Percentiles rank a stretch among this genome's conserved stretches.
Evolutionary conservation across 1,139 yeast species (phyloP).

Genomic region (Nakaseomyces kungkrabaensis): DNA sequence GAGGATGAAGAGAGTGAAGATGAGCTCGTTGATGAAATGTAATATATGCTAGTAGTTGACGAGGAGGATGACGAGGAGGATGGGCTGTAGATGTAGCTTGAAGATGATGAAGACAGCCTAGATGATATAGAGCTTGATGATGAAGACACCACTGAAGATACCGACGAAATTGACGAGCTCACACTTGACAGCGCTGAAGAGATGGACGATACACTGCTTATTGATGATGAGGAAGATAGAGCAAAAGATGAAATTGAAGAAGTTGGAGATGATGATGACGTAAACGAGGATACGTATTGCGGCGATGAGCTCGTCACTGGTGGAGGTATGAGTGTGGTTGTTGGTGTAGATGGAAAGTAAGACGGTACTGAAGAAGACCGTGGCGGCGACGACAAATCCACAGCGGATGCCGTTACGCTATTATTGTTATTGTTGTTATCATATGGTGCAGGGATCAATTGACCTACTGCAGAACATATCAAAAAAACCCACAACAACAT

Average conservation of each 20-base stretch:
- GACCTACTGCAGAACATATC: not conserved
- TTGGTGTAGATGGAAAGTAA: not conserved
- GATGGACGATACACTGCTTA: not conserved
- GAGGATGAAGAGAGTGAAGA: constrained; percentile 5
- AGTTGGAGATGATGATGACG: not conserved
- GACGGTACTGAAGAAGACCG: not conserved
- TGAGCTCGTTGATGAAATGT: constrained; percentile 12
- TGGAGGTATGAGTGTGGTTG: not conserved
- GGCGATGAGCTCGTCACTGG: too few relatives aligned
- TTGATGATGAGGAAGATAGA: not conserved
- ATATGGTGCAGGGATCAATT: not conserved
- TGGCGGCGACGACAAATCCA: too few relatives aligned
- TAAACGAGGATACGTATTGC: too few relatives aligned
- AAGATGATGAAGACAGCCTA: not conserved
- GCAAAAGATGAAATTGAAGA: not conserved
- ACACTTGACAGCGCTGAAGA: not conserved
- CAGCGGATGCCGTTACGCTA: not conserved
- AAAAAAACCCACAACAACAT: not conserved
- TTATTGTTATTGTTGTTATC: not conserved
- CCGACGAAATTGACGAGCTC: not conserved
- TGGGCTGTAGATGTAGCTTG: constrained; percentile 4
- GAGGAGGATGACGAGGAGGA: constrained; percentile 6
- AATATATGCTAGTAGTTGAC: constrained; percentile 13
- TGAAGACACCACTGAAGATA: not conserved
- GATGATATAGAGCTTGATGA: not conserved